phyloP scores from a whole-genome alignment of 148 eudicot species.

The Pouteria glomerata region DNA sequence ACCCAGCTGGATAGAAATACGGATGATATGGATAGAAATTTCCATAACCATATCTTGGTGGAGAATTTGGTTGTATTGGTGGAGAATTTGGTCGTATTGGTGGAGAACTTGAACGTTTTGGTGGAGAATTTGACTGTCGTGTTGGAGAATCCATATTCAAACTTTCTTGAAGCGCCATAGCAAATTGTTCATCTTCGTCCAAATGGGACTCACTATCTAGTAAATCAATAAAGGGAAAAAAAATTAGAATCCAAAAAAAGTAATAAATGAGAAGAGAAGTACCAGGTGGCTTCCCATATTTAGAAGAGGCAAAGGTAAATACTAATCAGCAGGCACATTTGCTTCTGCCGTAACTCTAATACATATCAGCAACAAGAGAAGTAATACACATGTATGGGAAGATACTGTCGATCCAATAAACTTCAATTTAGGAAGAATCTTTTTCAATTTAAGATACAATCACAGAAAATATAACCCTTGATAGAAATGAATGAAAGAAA shows the following conservation, averaged over 20 bases:
- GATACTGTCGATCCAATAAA: background rate
- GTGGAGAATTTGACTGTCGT: too few species aligned
- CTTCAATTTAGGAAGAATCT: background rate
- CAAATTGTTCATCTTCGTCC: conserved; percentile 89
- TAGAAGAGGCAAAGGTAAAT: background rate
- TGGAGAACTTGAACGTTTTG: too few species aligned
- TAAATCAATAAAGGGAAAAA: background rate
- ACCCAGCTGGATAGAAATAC: conserved; percentile 48
- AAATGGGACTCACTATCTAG: conserved; percentile 44
- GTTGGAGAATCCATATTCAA: conserved; percentile 56
- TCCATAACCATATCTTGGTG: conserved; percentile 56
- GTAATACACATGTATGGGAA: background rate
- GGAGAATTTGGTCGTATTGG: too few species aligned
- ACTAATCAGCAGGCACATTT: background rate
- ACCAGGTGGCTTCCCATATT: conserved; percentile 36
- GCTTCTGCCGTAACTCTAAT: background rate
- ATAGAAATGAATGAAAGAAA: too few species aligned
- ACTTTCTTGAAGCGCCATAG: conserved; percentile 90
- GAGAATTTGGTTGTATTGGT: too few species aligned
- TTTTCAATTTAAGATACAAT: too few species aligned
- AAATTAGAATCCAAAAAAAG: conserved; percentile 20
- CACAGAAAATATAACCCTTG: too few species aligned
- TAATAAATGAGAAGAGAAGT: background rate
- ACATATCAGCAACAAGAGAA: background rate
- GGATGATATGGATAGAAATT: conserved; percentile 49